These are phyloP conservation scores for Populus nigra DNA, from an alignment of 345 rosid species.

Conservation along the genomic window DNA sequence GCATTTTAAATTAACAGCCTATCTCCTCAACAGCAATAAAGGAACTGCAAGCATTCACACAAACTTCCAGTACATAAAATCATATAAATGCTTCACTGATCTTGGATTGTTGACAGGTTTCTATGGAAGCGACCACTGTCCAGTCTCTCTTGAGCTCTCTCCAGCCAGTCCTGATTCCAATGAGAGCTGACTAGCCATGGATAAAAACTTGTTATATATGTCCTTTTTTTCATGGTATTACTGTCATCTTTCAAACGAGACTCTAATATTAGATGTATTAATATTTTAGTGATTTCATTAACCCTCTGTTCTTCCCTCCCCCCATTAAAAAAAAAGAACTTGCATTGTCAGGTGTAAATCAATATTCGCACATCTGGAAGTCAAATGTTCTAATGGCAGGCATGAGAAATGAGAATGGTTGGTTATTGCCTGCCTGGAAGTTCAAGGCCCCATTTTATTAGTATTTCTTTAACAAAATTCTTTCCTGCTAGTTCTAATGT, in stretches of 20 bases:
- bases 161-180: constrained; percentile 27
- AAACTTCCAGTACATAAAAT: not conserved
- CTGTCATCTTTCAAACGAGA: not conserved
- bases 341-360: not conserved
- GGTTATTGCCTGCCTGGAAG: not conserved
- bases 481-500: no score
- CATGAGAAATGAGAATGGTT: not conserved
- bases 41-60: not conserved
- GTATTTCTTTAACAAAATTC: not conserved
- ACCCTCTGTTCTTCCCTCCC: not conserved
- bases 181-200: constrained; percentile 18
- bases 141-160: constrained; percentile 76
- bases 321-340: not conserved
- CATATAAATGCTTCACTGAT: not conserved
- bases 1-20: not conserved
- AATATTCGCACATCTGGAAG: not conserved
- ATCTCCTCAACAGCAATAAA: not conserved
- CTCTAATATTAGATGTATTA: not conserved
- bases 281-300: not conserved
- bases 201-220: not conserved
- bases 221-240: not conserved
- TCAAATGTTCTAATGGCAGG: not conserved
- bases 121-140: constrained; percentile 91
- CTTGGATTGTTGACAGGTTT: constrained; percentile 51
- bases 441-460: not conserved